phyloP scores from a whole-genome alignment of 169 alveolate species.

The Haemoproteus tartakovskyi region DNA sequence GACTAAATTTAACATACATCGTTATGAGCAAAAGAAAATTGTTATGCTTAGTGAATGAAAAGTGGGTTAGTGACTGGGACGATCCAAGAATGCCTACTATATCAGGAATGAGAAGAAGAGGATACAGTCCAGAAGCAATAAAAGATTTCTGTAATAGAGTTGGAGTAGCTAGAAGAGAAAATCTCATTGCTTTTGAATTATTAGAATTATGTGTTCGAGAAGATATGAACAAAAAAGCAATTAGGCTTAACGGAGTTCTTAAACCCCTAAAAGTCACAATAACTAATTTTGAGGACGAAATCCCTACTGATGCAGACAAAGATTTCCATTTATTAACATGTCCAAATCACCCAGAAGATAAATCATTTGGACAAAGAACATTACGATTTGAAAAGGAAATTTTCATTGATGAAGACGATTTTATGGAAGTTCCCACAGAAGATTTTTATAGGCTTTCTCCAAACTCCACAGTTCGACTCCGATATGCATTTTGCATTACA shows the following conservation, averaged over 20 bases:
- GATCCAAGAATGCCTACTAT: constrained; percentile 99
- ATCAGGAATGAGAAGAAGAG: constrained; percentile 97
- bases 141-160: constrained; percentile 88
- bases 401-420: constrained; percentile 82
- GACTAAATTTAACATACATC: constrained; percentile 91
- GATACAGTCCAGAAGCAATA: constrained; percentile 94
- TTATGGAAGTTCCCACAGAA: constrained; percentile 72
- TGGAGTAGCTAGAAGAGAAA: constrained; percentile 96
- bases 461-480: constrained; percentile 81
- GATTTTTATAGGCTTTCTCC: constrained; percentile 79
- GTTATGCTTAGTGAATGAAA: constrained; percentile 92
- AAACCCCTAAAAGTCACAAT: constrained; percentile 75
- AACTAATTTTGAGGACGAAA: constrained; percentile 69
- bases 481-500: constrained; percentile 82
- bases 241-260: constrained; percentile 69
- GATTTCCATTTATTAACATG: constrained; percentile 8
- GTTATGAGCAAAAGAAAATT: constrained; percentile 95
- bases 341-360: constrained; percentile 46
- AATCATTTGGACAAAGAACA: constrained; percentile 25
- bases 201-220: constrained; percentile 90
- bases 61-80: constrained; percentile 93
- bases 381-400: constrained; percentile 69
- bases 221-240: constrained; percentile 72
- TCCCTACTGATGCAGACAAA: background rate
- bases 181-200: constrained; percentile 89